These are phyloP conservation scores for Pochonia chlamydosporia DNA, from an alignment of 2,329 filamentous ascomycete genomes.

Conservation along the genomic window DNA sequence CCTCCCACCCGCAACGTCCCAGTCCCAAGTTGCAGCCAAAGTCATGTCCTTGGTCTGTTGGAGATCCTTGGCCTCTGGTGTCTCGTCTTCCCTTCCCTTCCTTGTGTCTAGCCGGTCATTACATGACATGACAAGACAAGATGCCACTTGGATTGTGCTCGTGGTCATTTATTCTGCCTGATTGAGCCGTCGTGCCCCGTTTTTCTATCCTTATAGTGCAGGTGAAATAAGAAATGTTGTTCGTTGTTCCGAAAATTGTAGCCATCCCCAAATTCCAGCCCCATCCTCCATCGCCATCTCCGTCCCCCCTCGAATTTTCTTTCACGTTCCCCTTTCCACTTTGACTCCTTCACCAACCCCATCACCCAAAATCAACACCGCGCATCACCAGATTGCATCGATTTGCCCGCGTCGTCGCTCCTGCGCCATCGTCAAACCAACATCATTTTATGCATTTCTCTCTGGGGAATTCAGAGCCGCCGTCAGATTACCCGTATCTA, in stretches of 20 bases:
- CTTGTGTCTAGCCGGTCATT: background rate
- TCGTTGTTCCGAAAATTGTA: constrained; percentile 15
- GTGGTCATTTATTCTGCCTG: constrained; percentile 10
- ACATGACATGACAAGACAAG: too few species aligned
- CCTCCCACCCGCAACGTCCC: background rate
- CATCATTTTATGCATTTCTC: constrained; percentile 27
- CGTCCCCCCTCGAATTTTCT: constrained; percentile 14
- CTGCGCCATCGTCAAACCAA: constrained; percentile 29
- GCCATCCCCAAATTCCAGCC: constrained; percentile 20
- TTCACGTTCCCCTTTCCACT: constrained; percentile 17
- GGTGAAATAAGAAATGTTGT: constrained; percentile 11
- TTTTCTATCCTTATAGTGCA: constrained; percentile 13
- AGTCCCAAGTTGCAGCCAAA: background rate
- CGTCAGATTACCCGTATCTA: constrained; percentile 16
- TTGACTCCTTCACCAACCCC: constrained; percentile 24
- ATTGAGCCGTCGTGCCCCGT: constrained; percentile 12
- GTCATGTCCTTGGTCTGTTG: background rate
- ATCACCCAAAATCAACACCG: constrained; percentile 23
- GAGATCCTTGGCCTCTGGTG: constrained; percentile 7
- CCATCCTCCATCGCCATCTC: constrained; percentile 13
- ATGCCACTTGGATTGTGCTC: constrained; percentile 6
- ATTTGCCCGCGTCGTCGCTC: constrained; percentile 28
- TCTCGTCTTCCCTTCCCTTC: background rate
- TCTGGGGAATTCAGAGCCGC: constrained; percentile 22
- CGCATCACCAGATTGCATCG: constrained; percentile 30